Conservation (phyloP, 179 eudicot species). For the Silene noctiflora region DNA sequence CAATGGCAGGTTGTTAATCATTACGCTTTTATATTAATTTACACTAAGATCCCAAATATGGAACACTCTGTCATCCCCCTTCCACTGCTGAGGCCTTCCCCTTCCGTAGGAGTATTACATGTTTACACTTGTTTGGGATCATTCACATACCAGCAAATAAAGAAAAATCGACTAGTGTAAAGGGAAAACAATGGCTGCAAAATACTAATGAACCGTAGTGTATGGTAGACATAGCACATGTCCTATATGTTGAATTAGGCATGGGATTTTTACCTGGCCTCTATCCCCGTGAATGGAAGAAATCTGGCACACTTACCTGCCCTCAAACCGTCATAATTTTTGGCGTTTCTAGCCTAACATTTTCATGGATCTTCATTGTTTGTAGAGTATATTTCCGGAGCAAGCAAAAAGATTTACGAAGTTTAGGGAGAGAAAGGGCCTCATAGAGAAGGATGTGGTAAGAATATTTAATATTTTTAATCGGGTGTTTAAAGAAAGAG, state of each 20-base stretch:
- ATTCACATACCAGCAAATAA: not conserved
- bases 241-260: conserved; percentile 1
- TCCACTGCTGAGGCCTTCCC: not conserved
- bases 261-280: conserved; percentile 1
- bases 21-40: not conserved
- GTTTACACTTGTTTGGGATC: not conserved
- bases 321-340: not conserved
- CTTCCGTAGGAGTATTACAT: not conserved
- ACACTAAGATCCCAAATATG: not conserved
- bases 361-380: conserved; percentile 2
- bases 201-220: not conserved
- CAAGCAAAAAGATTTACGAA: conserved; percentile 96
- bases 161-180: not conserved
- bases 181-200: not conserved
- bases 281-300: not conserved
- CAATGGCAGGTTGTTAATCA: conserved; percentile 78
- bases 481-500: not conserved
- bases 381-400: conserved; percentile 81
- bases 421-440: conserved; percentile 89
- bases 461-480: conserved; percentile 13
- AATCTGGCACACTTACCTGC: not conserved
- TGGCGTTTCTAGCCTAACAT: conserved; percentile 9
- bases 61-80: not conserved
- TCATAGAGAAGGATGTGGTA: conserved; percentile 99
- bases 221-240: not conserved